Evolutionary conservation across 345 rosid genomes (phyloP), one percentile per base, ranked within the genome.

Genomic region (Trapa incisa): DNA sequence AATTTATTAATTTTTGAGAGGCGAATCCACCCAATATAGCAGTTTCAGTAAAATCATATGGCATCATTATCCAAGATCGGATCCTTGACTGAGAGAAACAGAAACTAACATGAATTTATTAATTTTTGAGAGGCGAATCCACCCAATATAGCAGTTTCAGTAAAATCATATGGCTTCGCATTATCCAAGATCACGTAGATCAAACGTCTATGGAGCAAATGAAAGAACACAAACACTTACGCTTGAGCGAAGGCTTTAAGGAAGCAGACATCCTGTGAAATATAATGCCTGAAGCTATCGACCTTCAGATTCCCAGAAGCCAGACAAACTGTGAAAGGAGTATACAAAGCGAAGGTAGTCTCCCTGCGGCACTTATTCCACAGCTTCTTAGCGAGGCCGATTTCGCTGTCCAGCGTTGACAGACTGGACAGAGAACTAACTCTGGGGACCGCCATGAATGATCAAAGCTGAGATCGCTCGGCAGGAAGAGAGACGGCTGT

Each of bases 241-340:
- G 97, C 99, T 36, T 82, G 88, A 56, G 87, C 85, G 67, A 86
- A 91, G 66, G 99, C 86, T 72, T 87, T 91, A 42, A 95, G 96
- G 80, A 89, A 95, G 75, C 85, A 81, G 68, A 75, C 83, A 73
- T 91, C 97, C 71, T 95, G 99, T 0, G 96, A 80, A 66, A 91
- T 81, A 74, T 84, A 95, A 68, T 84, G 85, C 67, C 89, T 78
- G 75, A 91, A 95, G 17, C 81, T n/a, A 1, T 87, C 89, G 72
- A 84, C 72, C 78, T 84, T 71, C 67, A 95, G 97, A 70, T 78
- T 75, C 5, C 97, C 99, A 67, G 97, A 80, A 38, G 93, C 97
- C 72, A 95, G 79, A 74, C 70, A 78, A 70, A 91, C 75, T 12
- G 86, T 73, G 65, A 91, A 91, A 45, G 99, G 96, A 48, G 86